Conservation (phyloP, 1,139 yeast species). For the Yamadazyma dendronema region DNA sequence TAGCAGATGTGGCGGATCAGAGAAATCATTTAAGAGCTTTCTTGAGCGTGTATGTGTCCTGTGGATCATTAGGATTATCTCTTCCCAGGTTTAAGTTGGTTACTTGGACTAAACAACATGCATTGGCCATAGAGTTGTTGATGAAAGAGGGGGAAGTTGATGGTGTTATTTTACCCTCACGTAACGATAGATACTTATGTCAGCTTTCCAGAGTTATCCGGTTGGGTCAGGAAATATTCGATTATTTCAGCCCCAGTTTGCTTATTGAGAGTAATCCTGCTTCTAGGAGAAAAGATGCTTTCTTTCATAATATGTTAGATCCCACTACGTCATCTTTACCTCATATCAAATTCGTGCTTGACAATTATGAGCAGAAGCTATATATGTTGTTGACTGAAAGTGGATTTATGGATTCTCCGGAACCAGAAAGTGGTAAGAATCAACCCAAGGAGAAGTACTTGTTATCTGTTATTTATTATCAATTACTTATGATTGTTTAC, state of each 20-base stretch:
- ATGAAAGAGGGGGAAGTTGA: slow-evolving; percentile 27
- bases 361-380: slow-evolving; percentile 24
- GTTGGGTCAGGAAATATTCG: slow-evolving; percentile 45
- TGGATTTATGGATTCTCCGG: slow-evolving; percentile 24
- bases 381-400: slow-evolving; percentile 23
- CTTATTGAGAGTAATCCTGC: slow-evolving; percentile 6
- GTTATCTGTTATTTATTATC: slow-evolving; percentile 42
- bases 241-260: slow-evolving; percentile 21
- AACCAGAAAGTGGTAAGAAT: slow-evolving; percentile 9
- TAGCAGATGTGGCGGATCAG: slow-evolving; percentile 29
- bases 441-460: slow-evolving; percentile 32
- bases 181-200: slow-evolving; percentile 36
- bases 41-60: slow-evolving; percentile 47
- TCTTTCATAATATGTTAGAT: slow-evolving; percentile 17
- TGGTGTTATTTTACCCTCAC: slow-evolving; percentile 17
- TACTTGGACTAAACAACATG: slow-evolving; percentile 46
- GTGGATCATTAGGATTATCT: slow-evolving; percentile 50
- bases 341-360: slow-evolving; percentile 16
- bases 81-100: slow-evolving; percentile 50
- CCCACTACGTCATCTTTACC: slow-evolving; percentile 14
- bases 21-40: slow-evolving; percentile 41
- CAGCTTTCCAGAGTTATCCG: slow-evolving; percentile 38
- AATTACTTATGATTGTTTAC: slow-evolving; percentile 46
- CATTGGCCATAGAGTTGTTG: slow-evolving; percentile 31
- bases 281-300: slow-evolving; percentile 13